Conservation (phyloP, 345 rosid species). For the Populus euphratica region DNA sequence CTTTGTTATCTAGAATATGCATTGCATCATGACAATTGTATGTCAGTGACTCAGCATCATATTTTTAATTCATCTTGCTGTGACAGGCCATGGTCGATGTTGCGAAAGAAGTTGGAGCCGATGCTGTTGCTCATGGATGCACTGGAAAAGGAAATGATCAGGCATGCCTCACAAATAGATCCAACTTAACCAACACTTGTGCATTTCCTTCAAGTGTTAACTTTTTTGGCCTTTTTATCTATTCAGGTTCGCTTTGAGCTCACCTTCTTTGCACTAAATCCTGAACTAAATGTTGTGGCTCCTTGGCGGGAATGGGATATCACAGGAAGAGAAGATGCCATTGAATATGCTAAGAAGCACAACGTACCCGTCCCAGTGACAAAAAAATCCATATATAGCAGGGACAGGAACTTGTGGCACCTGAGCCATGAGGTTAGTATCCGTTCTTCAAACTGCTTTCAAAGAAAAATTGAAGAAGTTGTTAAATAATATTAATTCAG, state of each 20-base stretch:
- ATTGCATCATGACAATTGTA: not conserved
- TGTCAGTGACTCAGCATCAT: not conserved
- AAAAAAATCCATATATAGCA: slow-evolving; percentile 90
- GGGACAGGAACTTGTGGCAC: slow-evolving; percentile 96
- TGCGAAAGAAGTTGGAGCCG: slow-evolving; percentile 96
- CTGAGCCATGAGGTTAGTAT: slow-evolving; percentile 79
- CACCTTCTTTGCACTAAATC: slow-evolving; percentile 87
- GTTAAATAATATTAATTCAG: not conserved
- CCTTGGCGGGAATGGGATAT: slow-evolving; percentile 99
- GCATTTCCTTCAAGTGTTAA: not conserved
- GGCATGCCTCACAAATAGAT: slow-evolving; percentile 37
- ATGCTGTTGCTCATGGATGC: slow-evolving; percentile 96
- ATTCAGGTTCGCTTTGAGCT: slow-evolving; percentile 92
- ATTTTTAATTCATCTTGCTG: not conserved
- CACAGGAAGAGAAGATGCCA: slow-evolving; percentile 88
- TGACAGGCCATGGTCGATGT: slow-evolving; percentile 97
- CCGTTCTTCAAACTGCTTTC: not conserved
- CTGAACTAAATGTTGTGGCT: slow-evolving; percentile 86
- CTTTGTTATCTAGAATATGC: not conserved
- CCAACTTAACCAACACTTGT: not conserved
- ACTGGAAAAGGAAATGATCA: slow-evolving; percentile 99
- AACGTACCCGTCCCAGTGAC: slow-evolving; percentile 91
- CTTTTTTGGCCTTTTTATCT: slow-evolving; percentile 2
- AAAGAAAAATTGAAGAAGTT: not conserved
- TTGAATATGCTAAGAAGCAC: slow-evolving; percentile 92